These are phyloP conservation scores for Cladosporium austrohemisphaericum DNA, from an alignment of 2,329 filamentous ascomycete species.

Conservation along the genomic window DNA sequence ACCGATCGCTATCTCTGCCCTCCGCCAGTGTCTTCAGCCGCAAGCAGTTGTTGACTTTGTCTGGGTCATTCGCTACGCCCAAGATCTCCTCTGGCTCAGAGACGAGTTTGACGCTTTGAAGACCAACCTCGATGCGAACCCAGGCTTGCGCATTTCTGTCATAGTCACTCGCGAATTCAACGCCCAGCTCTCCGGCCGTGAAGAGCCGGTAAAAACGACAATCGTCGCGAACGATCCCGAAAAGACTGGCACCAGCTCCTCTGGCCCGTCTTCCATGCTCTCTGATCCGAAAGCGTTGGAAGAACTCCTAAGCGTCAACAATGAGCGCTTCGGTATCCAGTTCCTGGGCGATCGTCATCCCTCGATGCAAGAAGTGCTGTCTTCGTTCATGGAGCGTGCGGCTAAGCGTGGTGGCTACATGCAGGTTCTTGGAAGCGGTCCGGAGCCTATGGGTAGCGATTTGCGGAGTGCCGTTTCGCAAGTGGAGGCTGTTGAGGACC, in stretches of 20 bases:
- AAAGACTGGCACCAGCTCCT: not conserved
- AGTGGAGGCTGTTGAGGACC: not conserved
- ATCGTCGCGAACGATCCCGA: not conserved
- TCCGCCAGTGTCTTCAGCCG: slow-evolving; percentile 24
- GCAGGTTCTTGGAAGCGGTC: slow-evolving; percentile 27
- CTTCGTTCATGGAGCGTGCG: slow-evolving; percentile 21
- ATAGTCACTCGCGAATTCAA: slow-evolving; percentile 56
- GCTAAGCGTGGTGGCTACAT: slow-evolving; percentile 2
- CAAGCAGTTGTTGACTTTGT: slow-evolving; percentile 53
- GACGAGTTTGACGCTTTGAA: slow-evolving; percentile 52
- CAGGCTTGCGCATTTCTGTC: slow-evolving; percentile 50
- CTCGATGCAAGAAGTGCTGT: slow-evolving; percentile 19
- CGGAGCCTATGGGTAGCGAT: slow-evolving; percentile 26
- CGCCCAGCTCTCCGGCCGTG: not conserved
- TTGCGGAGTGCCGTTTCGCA: slow-evolving; percentile 20
- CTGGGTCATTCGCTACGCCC: slow-evolving; percentile 57
- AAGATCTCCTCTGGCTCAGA: slow-evolving; percentile 57
- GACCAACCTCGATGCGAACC: slow-evolving; percentile 35
- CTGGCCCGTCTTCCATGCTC: not conserved
- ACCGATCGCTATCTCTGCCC: slow-evolving; percentile 45
- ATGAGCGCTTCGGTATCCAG: slow-evolving; percentile 14
- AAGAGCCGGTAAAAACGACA: not conserved
- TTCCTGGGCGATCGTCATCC: slow-evolving; percentile 18
- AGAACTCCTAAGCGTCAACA: slow-evolving; percentile 15
- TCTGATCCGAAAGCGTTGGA: not conserved